Evolutionary conservation across 441 rosid species (phyloP).

Genomic region (Populus tomentosa): DNA sequence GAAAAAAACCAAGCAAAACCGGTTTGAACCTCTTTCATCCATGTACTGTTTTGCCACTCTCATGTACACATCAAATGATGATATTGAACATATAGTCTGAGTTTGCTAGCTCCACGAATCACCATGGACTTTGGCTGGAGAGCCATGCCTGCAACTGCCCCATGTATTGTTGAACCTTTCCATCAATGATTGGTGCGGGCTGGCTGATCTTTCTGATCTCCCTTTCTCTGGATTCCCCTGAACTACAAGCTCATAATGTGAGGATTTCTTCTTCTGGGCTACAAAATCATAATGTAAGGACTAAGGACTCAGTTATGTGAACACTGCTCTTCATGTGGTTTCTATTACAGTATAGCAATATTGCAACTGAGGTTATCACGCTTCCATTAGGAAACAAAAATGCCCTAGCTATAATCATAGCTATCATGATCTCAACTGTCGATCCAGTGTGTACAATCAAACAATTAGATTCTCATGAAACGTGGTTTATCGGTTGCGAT

Average conservation of each 20-base stretch:
- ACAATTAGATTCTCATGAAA: slow-evolving; percentile 13
- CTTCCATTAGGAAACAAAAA: not conserved
- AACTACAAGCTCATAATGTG: not conserved
- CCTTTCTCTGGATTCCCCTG: not conserved
- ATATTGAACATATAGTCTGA: not conserved
- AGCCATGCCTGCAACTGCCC: not conserved
- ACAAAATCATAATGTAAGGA: not conserved
- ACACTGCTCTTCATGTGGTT: not conserved
- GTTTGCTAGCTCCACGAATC: not conserved
- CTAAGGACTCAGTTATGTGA: not conserved
- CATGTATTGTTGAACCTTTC: not conserved
- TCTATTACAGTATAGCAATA: not conserved
- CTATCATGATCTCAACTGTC: not conserved
- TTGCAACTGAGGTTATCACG: not conserved
- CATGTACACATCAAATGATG: no score
- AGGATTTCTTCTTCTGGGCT: not conserved
- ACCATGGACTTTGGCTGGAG: not conserved
- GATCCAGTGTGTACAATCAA: not conserved
- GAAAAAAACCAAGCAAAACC: no score
- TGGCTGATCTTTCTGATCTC: not conserved
- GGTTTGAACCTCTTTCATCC: no score
- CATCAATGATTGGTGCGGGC: not conserved
- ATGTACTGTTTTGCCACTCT: no score
- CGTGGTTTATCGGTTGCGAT: slow-evolving; percentile 19
- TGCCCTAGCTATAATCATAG: not conserved